phyloP scores from a whole-genome alignment of 2,329 filamentous ascomycete species.

The Hypomyces rosellus region DNA sequence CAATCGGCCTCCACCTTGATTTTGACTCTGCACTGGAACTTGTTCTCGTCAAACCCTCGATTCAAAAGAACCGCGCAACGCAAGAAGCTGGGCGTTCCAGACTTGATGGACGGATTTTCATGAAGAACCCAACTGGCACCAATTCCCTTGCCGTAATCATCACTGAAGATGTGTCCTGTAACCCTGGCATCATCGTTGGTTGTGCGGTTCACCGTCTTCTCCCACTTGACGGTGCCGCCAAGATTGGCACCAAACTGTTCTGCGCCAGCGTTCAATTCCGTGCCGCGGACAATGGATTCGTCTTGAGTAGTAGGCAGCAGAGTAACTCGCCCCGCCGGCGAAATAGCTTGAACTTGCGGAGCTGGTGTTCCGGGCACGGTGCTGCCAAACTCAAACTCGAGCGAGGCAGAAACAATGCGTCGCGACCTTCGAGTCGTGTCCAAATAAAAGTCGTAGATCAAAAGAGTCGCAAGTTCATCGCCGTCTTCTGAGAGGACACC shows the following conservation, averaged over 20 bases:
- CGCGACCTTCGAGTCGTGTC: slow-evolving; percentile 18
- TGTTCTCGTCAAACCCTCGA: slow-evolving; percentile 16
- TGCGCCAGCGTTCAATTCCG: slow-evolving; percentile 11
- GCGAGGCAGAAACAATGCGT: slow-evolving; percentile 17
- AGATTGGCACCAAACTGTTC: slow-evolving; percentile 12
- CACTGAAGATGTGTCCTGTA: slow-evolving; percentile 13
- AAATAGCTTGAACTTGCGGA: slow-evolving; percentile 14
- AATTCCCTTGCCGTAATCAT: slow-evolving; percentile 16
- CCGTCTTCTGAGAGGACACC: slow-evolving; percentile 16
- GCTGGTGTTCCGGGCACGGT: slow-evolving; percentile 4
- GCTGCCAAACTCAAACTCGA: slow-evolving; percentile 17
- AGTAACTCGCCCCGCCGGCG: slow-evolving; percentile 13
- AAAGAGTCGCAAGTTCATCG: slow-evolving; percentile 16
- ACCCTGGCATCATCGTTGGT: slow-evolving; percentile 12
- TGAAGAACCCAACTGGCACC: slow-evolving; percentile 14
- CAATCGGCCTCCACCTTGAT: slow-evolving; percentile 23
- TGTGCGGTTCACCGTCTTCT: slow-evolving; percentile 16
- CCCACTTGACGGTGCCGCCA: slow-evolving; percentile 14
- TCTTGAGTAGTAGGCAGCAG: slow-evolving; percentile 7
- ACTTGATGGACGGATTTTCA: slow-evolving; percentile 14
- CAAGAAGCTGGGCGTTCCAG: slow-evolving; percentile 7
- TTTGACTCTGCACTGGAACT: slow-evolving; percentile 23
- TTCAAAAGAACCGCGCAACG: slow-evolving; percentile 10
- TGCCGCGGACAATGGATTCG: slow-evolving; percentile 7
- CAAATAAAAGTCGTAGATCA: slow-evolving; percentile 21